Evolutionary conservation across 306 rosid species (phyloP), one percentile per base, ranked within the genome.

Genomic region (Spatholobus suberectus): DNA sequence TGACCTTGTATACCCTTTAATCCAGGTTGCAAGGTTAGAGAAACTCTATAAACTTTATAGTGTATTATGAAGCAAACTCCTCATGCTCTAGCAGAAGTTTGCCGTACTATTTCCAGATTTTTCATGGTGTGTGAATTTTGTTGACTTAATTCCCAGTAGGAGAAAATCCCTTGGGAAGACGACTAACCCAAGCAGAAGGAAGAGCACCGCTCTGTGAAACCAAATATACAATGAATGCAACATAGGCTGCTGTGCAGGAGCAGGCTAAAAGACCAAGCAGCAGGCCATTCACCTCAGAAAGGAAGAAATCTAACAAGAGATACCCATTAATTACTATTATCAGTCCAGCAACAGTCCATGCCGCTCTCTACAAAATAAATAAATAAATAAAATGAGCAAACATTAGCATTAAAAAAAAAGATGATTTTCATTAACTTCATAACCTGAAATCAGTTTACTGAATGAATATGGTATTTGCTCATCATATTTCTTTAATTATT

Each of bases 291-390:
- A 92, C 94, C 85, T 94, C 95, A 38, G 89, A 87, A 58, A 89
- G 4, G 85, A 94, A 77, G 87, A 94, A 93, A 86, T 93, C 94
- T 67, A 91, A 86, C 77, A 93, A 81, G 75, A 93, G 90, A 88
- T 88, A 93, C 15, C 94, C 98, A 84, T 93, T 93, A 70, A 93
- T 93, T 79, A 91, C 87, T 35, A 93, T 90, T 83, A 93, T 90
- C 83, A 91, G 86, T 62, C 84, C 93, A 40, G 98, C 97, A 86
- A 93, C 85, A 41, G 91, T 90, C 98, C 98, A 93, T 6, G 97
- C 97, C 68, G 88, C 91, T 80, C 89, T 93, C 98, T 94, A 72
- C 90, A 86, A 65, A 66, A 26, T 43, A 66, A 68, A 76, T 10
- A 1, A 29, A n/a, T n/a, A 73, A 76, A 76, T 15, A 63, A 70